Evolutionary conservation across 306 rosid species (phyloP).

Genomic region (Crotalaria pallida): DNA sequence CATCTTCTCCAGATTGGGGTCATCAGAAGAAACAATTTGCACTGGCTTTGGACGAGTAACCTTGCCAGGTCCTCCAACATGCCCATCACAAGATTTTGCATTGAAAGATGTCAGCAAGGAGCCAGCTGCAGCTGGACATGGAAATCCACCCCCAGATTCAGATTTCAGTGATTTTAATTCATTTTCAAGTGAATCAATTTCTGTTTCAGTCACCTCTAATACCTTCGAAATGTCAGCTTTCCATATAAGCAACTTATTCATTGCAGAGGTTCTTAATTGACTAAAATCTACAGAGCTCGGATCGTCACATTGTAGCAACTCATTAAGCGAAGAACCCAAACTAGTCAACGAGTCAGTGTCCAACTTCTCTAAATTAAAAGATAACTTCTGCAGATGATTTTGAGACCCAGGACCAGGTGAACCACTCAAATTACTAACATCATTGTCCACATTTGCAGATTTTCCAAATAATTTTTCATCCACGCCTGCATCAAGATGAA

Average conservation of each 20-base stretch:
- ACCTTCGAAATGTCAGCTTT: constrained; percentile 85
- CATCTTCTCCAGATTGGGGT: constrained; percentile 37
- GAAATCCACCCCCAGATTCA: constrained; percentile 30
- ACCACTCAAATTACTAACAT: constrained; percentile 43
- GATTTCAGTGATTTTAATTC: constrained; percentile 64
- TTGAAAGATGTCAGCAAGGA: constrained; percentile 33
- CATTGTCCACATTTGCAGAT: constrained; percentile 43
- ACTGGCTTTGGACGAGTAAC: constrained; percentile 44
- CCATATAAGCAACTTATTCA: constrained; percentile 71
- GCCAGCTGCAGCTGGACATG: constrained; percentile 38
- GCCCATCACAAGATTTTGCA: constrained; percentile 36
- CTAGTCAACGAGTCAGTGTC: constrained; percentile 46
- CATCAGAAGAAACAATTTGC: constrained; percentile 43
- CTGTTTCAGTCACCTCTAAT: constrained; percentile 82
- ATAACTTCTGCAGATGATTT: constrained; percentile 37
- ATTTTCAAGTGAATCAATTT: constrained; percentile 84
- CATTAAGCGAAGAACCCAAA: constrained; percentile 54
- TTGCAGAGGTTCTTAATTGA: constrained; percentile 48
- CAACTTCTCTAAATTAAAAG: constrained; percentile 65
- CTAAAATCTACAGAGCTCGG: constrained; percentile 44
- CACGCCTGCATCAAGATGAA: constrained; percentile 49
- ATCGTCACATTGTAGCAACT: constrained; percentile 65
- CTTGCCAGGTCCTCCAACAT: constrained; percentile 30
- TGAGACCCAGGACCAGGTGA: constrained; percentile 47
- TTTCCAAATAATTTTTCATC: constrained; percentile 68